phyloP scores from a whole-genome alignment of 345 rosid genomes.

The Brassica cretica region DNA sequence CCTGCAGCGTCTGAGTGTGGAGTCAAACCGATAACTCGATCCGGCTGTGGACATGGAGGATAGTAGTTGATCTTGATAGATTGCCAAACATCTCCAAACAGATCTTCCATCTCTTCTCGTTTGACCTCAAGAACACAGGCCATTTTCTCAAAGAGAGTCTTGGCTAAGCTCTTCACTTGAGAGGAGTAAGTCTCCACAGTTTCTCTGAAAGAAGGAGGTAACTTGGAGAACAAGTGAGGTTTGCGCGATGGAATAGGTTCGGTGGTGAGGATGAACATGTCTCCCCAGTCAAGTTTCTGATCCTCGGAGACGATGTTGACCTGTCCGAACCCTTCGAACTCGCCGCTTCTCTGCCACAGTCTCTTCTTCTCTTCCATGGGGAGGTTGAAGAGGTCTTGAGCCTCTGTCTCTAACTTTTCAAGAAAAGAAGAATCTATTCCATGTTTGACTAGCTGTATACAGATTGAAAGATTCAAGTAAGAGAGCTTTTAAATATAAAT shows the following conservation, averaged over 20 bases:
- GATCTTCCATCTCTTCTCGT: constrained; percentile 37
- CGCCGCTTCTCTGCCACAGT: constrained; percentile 42
- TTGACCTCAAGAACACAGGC: constrained; percentile 35
- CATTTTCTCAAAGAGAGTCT: constrained; percentile 29
- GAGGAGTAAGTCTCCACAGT: constrained; percentile 37
- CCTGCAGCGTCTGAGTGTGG: constrained; percentile 47
- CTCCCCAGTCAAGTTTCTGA: constrained; percentile 54
- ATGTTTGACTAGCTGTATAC: constrained; percentile 42
- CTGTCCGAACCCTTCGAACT: constrained; percentile 50
- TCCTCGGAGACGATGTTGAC: constrained; percentile 48
- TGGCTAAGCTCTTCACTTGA: constrained; percentile 36
- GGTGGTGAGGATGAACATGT: constrained; percentile 38
- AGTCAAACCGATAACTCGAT: constrained; percentile 38
- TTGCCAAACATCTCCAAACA: constrained; percentile 42
- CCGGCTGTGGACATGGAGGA: constrained; percentile 48
- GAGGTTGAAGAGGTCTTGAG: constrained; percentile 42
- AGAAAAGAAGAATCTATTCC: constrained; percentile 41
- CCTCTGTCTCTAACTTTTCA: constrained; percentile 41
- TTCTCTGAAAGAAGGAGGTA: constrained; percentile 46
- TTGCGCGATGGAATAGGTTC: constrained; percentile 37
- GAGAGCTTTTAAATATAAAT: background rate
- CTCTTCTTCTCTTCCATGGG: constrained; percentile 46
- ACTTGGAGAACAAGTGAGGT: constrained; percentile 42
- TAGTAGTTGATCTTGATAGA: constrained; percentile 42
- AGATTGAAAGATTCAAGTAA: background rate